Conservation (phyloP, 2,329 filamentous ascomycete genomes). For the Fonsecaea monophora region DNA sequence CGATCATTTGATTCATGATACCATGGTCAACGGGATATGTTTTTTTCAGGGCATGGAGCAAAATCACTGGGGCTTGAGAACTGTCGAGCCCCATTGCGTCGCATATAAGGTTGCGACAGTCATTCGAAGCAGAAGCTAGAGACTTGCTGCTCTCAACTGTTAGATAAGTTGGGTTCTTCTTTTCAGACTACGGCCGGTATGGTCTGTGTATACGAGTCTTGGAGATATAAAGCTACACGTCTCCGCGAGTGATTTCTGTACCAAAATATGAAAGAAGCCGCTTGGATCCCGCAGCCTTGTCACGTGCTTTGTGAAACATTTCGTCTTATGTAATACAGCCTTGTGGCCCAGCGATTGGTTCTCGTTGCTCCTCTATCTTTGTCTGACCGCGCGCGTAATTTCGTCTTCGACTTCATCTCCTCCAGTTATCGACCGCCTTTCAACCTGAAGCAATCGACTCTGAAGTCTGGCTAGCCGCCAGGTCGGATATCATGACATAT, state of each 20-base stretch:
- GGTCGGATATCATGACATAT: not conserved
- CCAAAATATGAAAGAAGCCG: not conserved
- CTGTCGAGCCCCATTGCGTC: conserved; percentile 7
- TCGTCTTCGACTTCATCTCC: not conserved
- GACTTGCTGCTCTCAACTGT: conserved; percentile 8
- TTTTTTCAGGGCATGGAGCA: conserved; percentile 5
- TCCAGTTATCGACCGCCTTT: conserved; percentile 17
- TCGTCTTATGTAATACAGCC: not conserved
- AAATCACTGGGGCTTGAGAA: conserved; percentile 8
- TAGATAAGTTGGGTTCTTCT: not conserved
- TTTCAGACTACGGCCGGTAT: conserved; percentile 5
- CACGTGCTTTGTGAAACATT: conserved; percentile 9
- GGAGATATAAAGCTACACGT: conserved; percentile 2
- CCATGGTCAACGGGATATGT: conserved; percentile 22
- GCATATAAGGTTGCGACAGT: conserved; percentile 15
- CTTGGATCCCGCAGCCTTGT: conserved; percentile 8
- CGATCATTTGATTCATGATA: conserved; percentile 27
- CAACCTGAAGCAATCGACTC: conserved; percentile 1
- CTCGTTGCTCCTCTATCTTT: not conserved
- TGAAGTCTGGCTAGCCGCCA: conserved; percentile 12
- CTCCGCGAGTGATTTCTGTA: not conserved
- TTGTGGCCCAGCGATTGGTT: conserved; percentile 22
- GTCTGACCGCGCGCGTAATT: conserved; percentile 26
- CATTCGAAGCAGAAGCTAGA: conserved; percentile 2
- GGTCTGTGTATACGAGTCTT: conserved; percentile 23